These are phyloP conservation scores for Lecanosticta acicola DNA, from an alignment of 2,329 filamentous ascomycete genomes.

Conservation along the genomic window DNA sequence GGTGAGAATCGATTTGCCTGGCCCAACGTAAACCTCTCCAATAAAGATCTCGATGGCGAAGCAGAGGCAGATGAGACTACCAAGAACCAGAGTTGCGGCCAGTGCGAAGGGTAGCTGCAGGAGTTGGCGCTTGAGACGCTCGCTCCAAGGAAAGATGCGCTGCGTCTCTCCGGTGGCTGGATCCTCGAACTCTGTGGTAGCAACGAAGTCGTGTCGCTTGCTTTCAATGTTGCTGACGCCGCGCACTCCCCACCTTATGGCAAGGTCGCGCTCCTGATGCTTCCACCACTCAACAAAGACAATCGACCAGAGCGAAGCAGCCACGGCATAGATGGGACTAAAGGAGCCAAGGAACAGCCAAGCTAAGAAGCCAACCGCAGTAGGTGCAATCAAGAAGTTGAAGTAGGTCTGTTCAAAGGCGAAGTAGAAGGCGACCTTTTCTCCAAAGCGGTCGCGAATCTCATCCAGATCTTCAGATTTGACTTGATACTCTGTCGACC, in stretches of 20 bases:
- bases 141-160: slow-evolving; percentile 68
- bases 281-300: slow-evolving; percentile 96
- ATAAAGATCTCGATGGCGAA: slow-evolving; percentile 96
- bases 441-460: slow-evolving; percentile 46
- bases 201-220: slow-evolving; percentile 69
- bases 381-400: slow-evolving; percentile 74
- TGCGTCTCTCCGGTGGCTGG: slow-evolving; percentile 74
- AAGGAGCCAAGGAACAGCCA: slow-evolving; percentile 83
- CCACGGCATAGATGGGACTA: slow-evolving; percentile 71
- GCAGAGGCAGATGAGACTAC: slow-evolving; percentile 74
- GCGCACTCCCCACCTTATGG: slow-evolving; percentile 81
- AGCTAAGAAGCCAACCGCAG: slow-evolving; percentile 66
- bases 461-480: slow-evolving; percentile 46
- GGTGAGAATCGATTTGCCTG: slow-evolving; percentile 76
- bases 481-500: slow-evolving; percentile 44
- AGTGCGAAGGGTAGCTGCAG: slow-evolving; percentile 81
- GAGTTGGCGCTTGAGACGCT: slow-evolving; percentile 69
- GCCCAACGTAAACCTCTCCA: slow-evolving; percentile 85
- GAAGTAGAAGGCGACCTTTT: slow-evolving; percentile 85
- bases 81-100: slow-evolving; percentile 64
- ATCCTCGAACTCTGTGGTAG: slow-evolving; percentile 71
- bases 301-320: slow-evolving; percentile 79
- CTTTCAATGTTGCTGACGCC: slow-evolving; percentile 77
- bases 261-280: slow-evolving; percentile 80
- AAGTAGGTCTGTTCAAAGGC: slow-evolving; percentile 91